Evolutionary conservation across 192 early-diverging fungal species (phyloP).

Genomic region (Coemansia sp.): DNA sequence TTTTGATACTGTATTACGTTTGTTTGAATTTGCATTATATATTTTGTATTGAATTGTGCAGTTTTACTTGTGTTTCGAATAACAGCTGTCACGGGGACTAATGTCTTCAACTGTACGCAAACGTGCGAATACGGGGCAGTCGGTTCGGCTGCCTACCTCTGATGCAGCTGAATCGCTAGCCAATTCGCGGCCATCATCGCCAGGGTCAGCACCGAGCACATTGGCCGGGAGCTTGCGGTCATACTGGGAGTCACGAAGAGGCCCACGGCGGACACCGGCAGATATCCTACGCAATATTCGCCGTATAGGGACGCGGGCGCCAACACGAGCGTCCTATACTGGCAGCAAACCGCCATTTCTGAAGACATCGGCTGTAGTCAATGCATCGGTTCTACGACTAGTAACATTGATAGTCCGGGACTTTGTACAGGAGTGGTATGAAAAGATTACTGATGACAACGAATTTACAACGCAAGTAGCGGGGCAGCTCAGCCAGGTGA

Average conservation of each 20-base stretch:
- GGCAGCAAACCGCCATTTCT: slow-evolving; percentile 16
- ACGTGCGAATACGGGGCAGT: not conserved
- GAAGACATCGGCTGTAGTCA: slow-evolving; percentile 20
- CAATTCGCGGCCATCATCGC: slow-evolving; percentile 33
- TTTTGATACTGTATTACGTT: not conserved
- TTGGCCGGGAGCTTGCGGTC: slow-evolving; percentile 49
- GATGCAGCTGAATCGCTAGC: slow-evolving; percentile 10
- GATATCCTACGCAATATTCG: slow-evolving; percentile 38
- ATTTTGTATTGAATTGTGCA: not conserved
- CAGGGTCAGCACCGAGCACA: slow-evolving; percentile 43
- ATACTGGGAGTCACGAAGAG: slow-evolving; percentile 45
- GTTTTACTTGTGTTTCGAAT: not conserved
- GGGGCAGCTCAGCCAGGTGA: slow-evolving; percentile 32
- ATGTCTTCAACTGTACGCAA: not conserved
- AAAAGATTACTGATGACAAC: slow-evolving; percentile 46
- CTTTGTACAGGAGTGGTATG: slow-evolving; percentile 50
- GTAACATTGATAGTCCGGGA: slow-evolving; percentile 38
- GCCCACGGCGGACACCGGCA: slow-evolving; percentile 13
- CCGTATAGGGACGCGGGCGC: slow-evolving; percentile 12
- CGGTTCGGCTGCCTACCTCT: not conserved
- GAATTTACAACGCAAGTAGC: slow-evolving; percentile 38
- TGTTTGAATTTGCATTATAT: not conserved
- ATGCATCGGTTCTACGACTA: slow-evolving; percentile 30
- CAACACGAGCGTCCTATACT: not conserved
- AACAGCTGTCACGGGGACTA: not conserved